A percentile compares a stretch with the other conserved stretches of the same genome.
phyloP scores from a whole-genome alignment of 202 grass and related monocot genomes.

The Alloteropsis angusta region DNA sequence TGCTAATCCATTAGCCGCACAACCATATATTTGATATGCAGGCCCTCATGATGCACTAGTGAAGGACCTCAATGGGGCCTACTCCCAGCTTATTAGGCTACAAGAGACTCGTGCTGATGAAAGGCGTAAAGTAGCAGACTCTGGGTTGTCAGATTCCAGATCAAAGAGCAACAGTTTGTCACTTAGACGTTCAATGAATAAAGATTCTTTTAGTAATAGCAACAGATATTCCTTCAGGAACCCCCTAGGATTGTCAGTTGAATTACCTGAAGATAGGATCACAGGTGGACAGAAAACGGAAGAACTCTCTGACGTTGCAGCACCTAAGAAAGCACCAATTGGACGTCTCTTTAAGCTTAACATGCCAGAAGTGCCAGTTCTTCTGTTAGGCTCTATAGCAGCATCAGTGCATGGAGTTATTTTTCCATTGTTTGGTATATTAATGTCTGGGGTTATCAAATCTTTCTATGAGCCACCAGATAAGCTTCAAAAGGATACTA shows the following conservation, averaged over 20 bases:
- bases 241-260: constrained; percentile 20
- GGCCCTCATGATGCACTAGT: constrained; percentile 61
- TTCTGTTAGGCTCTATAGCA: constrained; percentile 55
- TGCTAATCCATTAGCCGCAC: not conserved
- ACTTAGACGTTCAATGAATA: constrained; percentile 37
- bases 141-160: constrained; percentile 22
- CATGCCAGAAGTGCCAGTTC: constrained; percentile 53
- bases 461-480: constrained; percentile 61
- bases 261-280: constrained; percentile 29
- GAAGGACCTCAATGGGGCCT: constrained; percentile 59
- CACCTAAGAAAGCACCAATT: constrained; percentile 36
- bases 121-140: constrained; percentile 11
- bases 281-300: constrained; percentile 22
- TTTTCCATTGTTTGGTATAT: constrained; percentile 54
- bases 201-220: constrained; percentile 59
- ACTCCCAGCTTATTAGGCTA: constrained; percentile 77
- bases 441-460: constrained; percentile 62
- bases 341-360: constrained; percentile 54
- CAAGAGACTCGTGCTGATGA: constrained; percentile 42
- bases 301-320: constrained; percentile 3
- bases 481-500: constrained; percentile 50
- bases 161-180: constrained; percentile 42
- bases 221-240: constrained; percentile 45
- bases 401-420: constrained; percentile 58
- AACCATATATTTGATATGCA: constrained; percentile 27